Conservation (phyloP, 257 asterid genomes). For the Solanum bulbocastanum region DNA sequence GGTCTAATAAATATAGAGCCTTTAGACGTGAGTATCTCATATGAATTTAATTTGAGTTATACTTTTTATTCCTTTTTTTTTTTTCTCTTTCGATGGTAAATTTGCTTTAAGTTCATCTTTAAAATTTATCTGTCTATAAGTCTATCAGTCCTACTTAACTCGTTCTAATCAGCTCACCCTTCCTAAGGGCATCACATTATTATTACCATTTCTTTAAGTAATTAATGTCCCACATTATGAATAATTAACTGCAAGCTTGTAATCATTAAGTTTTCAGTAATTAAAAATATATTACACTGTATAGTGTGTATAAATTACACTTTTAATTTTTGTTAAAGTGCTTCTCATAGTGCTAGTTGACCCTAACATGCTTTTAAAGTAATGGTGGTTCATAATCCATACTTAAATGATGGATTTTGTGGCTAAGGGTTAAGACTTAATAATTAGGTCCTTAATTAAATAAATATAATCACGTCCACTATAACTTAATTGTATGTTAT, state of each 20-base stretch:
- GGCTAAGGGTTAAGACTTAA: not conserved
- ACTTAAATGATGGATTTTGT: not conserved
- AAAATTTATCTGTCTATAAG: not conserved
- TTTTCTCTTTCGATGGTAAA: not conserved
- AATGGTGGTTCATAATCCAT: not conserved
- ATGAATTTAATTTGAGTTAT: not conserved
- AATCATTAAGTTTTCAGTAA: not conserved
- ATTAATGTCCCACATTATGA: not conserved
- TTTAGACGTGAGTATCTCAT: not conserved
- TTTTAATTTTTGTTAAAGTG: not conserved
- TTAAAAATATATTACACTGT: not conserved
- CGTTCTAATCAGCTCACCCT: not conserved
- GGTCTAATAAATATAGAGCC: not conserved
- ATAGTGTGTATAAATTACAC: not conserved
- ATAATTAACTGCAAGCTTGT: not conserved
- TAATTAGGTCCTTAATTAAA: not conserved
- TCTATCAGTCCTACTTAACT: accelerated
- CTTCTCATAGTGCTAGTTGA: not conserved
- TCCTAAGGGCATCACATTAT: not conserved
- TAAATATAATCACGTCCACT: not conserved
- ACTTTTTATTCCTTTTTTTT: too few relatives aligned
- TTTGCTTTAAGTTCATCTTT: not conserved
- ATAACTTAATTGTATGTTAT: not conserved
- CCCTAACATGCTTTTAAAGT: not conserved
- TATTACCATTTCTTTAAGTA: not conserved